Conservation (phyloP, 208 protist species). For the Leishmania tarentolae region DNA sequence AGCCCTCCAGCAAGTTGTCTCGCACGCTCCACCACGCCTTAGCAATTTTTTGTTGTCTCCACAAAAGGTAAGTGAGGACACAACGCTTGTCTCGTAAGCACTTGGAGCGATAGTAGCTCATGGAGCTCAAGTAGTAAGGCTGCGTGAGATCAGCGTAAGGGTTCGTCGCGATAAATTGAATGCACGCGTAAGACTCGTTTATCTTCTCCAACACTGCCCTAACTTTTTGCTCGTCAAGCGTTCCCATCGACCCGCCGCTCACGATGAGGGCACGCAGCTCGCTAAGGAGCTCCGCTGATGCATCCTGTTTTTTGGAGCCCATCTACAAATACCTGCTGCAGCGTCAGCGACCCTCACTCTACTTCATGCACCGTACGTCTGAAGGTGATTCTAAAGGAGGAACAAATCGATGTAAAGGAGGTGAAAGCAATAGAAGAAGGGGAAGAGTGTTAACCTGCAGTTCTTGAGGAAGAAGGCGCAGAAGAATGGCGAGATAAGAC, state of each 20-base stretch:
- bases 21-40: conserved; percentile 76
- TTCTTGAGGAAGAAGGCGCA: neutral
- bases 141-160: conserved; percentile 71
- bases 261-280: conserved; percentile 81
- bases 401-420: neutral
- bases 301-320: conserved; percentile 43
- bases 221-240: conserved; percentile 76
- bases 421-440: neutral
- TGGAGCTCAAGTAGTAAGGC: conserved; percentile 79
- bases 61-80: conserved; percentile 74
- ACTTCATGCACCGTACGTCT: neutral
- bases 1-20: conserved; percentile 63
- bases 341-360: neutral
- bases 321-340: conserved; percentile 6
- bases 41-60: conserved; percentile 65
- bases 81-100: conserved; percentile 85
- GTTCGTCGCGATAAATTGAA: conserved; percentile 61
- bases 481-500: no score
- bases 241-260: conserved; percentile 56
- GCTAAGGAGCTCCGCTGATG: conserved; percentile 76
- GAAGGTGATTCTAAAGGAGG: neutral
- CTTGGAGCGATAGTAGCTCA: conserved; percentile 74
- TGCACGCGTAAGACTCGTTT: conserved; percentile 53
- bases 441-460: neutral
- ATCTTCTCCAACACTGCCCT: conserved; percentile 63